phyloP scores from a whole-genome alignment of 768 basidiomycete genomes.

The Mycena vitilis region DNA sequence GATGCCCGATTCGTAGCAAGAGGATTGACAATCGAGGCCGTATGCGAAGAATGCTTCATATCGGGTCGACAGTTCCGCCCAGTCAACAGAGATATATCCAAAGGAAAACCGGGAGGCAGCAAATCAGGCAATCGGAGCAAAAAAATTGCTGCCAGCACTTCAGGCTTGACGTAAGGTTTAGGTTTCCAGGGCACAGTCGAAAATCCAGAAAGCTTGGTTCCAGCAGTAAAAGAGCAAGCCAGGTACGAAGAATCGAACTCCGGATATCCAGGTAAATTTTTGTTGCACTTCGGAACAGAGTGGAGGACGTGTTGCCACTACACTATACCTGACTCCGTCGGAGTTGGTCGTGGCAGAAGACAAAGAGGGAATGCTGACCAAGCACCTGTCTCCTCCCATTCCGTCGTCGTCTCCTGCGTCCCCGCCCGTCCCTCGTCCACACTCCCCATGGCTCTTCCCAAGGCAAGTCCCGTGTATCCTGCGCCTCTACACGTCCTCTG shows the following conservation, averaged over 20 bases:
- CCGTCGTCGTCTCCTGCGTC: slow-evolving; percentile 17
- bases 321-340: slow-evolving; percentile 9
- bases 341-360: background rate
- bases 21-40: no score
- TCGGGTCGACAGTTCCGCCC: background rate
- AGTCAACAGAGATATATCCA: background rate
- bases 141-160: background rate
- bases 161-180: no score
- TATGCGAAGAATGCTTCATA: no score
- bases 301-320: slow-evolving; percentile 11
- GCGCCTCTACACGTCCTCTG: background rate
- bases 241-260: slow-evolving; percentile 20
- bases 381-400: slow-evolving; percentile 1
- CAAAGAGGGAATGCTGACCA: slow-evolving; percentile 8
- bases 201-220: background rate
- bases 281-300: slow-evolving; percentile 25
- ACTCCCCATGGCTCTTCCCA: slow-evolving; percentile 61
- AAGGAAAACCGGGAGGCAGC: no score
- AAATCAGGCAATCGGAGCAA: background rate
- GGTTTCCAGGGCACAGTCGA: background rate
- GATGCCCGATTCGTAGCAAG: no score
- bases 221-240: background rate
- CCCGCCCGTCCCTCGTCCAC: slow-evolving; percentile 5
- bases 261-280: slow-evolving; percentile 7
- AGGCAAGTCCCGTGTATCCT: slow-evolving; percentile 49